Conservation (phyloP, 345 rosid genomes). For the Eucalyptus polybractea region DNA sequence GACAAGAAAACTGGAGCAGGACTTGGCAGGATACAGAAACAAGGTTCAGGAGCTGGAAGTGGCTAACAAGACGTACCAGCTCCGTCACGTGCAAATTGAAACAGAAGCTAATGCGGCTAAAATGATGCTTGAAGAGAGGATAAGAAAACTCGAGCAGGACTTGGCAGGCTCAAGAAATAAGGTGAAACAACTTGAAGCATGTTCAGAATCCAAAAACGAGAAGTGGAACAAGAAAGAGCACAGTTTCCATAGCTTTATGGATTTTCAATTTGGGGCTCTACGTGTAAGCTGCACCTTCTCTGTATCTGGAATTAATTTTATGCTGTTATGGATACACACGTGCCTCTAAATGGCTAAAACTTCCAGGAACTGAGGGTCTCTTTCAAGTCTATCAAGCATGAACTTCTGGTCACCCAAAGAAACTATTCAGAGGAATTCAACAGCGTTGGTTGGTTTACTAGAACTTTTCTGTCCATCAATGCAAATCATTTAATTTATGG, state of each 20-base stretch:
- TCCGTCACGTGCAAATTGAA: conserved; percentile 12
- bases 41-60: not conserved
- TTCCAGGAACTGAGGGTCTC: conserved; percentile 50
- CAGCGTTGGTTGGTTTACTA: conserved; percentile 34
- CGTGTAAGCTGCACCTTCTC: conserved; percentile 21
- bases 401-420: conserved; percentile 30
- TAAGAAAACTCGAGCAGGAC: conserved; percentile 11
- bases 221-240: conserved; percentile 48
- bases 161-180: conserved; percentile 12
- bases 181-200: conserved; percentile 4
- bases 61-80: conserved; percentile 39
- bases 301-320: not conserved
- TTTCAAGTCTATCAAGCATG: conserved; percentile 53
- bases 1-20: conserved; percentile 10
- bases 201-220: not conserved
- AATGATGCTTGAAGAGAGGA: not conserved
- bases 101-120: not conserved
- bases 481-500: not conserved
- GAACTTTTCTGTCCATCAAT: not conserved
- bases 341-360: not conserved
- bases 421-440: conserved; percentile 40
- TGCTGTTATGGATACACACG: not conserved
- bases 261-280: conserved; percentile 39
- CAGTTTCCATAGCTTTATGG: conserved; percentile 16
- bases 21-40: conserved; percentile 13